Percentiles rank a stretch among this genome's conserved stretches.
Conservation (phyloP, 2,329 filamentous ascomycete genomes). For the Hypoxylon rubiginosum region DNA sequence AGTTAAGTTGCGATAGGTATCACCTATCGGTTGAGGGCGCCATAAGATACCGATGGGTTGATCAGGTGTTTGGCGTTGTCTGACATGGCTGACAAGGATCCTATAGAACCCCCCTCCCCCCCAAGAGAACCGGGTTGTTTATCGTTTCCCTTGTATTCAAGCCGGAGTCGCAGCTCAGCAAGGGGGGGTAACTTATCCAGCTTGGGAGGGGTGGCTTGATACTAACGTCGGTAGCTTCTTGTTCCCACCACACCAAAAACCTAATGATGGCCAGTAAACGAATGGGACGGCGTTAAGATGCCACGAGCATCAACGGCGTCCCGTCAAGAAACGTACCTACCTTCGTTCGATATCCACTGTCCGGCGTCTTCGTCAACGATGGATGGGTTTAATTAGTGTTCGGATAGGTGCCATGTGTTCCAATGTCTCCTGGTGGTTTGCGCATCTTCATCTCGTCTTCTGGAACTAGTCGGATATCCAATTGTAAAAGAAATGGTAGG, state of each 20-base stretch:
- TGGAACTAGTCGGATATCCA: neutral
- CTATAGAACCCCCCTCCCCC: neutral
- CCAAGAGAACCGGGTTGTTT: conserved; percentile 27
- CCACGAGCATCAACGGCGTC: conserved; percentile 54
- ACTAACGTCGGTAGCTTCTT: conserved; percentile 18
- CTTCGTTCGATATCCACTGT: conserved; percentile 58
- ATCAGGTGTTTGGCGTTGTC: conserved; percentile 41
- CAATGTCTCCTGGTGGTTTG: conserved; percentile 27
- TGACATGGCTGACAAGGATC: conserved; percentile 38
- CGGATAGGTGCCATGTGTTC: conserved; percentile 23
- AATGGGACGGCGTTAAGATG: conserved; percentile 56
- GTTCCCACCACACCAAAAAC: conserved; percentile 32
- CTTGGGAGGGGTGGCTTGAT: conserved; percentile 31
- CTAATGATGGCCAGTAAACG: conserved; percentile 45
- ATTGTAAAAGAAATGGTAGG: neutral
- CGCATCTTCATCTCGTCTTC: conserved; percentile 12
- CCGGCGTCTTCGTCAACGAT: conserved; percentile 56
- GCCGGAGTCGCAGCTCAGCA: conserved; percentile 20
- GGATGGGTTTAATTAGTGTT: conserved; percentile 50
- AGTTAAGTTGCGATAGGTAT: conserved; percentile 29
- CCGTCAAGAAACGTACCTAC: conserved; percentile 43
- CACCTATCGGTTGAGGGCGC: conserved; percentile 14
- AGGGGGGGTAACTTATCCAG: conserved; percentile 22
- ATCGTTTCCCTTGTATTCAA: conserved; percentile 24
- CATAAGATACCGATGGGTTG: conserved; percentile 19